A percentile compares a stretch with the other conserved stretches of the same genome.
These are phyloP conservation scores for Plasmodium gonderi DNA, from an alignment of 169 alveolate genomes.

Conservation along the genomic window DNA sequence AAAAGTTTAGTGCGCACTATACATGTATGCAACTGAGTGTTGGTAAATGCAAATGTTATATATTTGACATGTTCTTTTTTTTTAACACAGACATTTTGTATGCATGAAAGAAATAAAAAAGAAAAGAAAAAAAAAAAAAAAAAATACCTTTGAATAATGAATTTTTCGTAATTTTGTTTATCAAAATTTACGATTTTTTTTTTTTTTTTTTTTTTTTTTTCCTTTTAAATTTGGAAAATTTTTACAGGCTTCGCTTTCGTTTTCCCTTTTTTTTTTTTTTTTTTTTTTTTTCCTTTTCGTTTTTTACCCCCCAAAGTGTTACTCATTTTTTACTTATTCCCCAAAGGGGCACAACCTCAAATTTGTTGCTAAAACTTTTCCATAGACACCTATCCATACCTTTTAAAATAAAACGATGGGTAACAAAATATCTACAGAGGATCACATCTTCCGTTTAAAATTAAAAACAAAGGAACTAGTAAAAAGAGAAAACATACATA, in stretches of 20 bases:
- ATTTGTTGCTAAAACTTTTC: neutral
- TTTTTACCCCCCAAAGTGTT: neutral
- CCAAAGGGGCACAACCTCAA: neutral
- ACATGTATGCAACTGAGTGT: neutral
- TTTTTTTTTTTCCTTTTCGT: neutral
- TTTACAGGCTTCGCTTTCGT: neutral
- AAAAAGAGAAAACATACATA: constrained; percentile 6
- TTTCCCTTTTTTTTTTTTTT: neutral
- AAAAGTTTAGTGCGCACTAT: neutral
- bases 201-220: neutral
- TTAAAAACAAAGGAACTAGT: constrained; percentile 72
- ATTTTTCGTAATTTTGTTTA: neutral
- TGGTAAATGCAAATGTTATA: neutral
- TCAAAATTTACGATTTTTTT: too few species aligned
- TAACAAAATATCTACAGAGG: constrained; percentile 64
- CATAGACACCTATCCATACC: neutral
- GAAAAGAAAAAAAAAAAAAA: neutral
- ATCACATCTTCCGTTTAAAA: constrained; percentile 65
- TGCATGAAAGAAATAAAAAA: neutral
- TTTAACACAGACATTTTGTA: neutral
- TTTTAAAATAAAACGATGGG: constrained; percentile 31
- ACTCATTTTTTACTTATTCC: neutral
- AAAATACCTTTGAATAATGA: neutral
- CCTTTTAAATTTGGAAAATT: neutral
- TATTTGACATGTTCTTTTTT: neutral